Evolutionary conservation across 1,284 basidiomycete genomes (phyloP).

Genomic region (Golubevia pallescens): DNA sequence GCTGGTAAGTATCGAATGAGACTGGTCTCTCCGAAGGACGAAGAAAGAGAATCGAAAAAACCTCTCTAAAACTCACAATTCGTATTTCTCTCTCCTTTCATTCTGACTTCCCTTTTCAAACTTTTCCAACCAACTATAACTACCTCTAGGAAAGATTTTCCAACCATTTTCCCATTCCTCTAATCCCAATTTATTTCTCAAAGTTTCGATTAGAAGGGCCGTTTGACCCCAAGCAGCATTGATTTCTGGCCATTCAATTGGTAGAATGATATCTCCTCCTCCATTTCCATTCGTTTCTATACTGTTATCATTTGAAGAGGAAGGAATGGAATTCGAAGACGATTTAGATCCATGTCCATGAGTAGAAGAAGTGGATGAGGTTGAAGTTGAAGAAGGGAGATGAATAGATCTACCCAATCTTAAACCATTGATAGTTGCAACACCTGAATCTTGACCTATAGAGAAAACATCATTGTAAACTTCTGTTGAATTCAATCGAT

Average conservation of each 20-base stretch:
- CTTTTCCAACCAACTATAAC: too few relatives aligned
- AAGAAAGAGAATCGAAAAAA: too few relatives aligned
- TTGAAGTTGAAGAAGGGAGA: background rate
- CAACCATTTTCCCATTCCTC: background rate
- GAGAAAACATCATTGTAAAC: conserved; percentile 58
- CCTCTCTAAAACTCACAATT: background rate
- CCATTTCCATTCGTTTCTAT: too few relatives aligned
- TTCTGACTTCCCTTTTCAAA: conserved; percentile 16
- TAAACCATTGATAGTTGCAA: conserved; percentile 59
- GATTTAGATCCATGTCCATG: too few relatives aligned
- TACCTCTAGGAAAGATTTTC: background rate
- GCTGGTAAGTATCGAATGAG: background rate
- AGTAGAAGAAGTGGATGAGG: background rate
- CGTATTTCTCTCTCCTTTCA: background rate
- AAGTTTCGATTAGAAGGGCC: conserved; percentile 41
- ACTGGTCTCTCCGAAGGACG: conserved; percentile 1
- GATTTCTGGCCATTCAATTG: conserved; percentile 60
- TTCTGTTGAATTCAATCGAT: conserved; percentile 35
- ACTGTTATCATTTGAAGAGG: background rate
- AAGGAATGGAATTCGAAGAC: background rate
- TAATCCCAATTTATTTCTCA: conserved; percentile 9
- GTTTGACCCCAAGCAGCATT: conserved; percentile 62
- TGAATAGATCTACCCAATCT: conserved; percentile 36
- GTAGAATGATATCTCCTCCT: conserved; percentile 7
- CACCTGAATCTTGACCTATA: conserved; percentile 50